These are phyloP conservation scores for Kwoniella sp. DNA, from an alignment of 768 basidiomycete species.

Conservation along the genomic window DNA sequence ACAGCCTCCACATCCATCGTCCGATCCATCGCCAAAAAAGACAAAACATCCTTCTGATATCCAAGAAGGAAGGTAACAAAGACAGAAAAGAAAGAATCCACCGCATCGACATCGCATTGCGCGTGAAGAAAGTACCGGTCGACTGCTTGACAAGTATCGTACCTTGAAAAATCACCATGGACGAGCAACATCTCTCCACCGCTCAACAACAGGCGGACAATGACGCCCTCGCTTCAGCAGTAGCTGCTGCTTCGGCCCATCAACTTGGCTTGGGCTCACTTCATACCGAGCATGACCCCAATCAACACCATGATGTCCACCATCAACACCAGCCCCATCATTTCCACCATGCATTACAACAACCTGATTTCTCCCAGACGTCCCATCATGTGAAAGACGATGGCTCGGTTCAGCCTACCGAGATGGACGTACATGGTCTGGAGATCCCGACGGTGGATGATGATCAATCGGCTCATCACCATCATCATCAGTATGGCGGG, in stretches of 20 bases:
- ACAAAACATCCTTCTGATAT: not conserved
- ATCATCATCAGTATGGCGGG: conserved; percentile 14
- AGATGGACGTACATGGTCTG: conserved; percentile 34
- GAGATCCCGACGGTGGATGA: conserved; percentile 35
- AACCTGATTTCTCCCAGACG: conserved; percentile 37
- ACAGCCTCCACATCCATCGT: conserved; percentile 24
- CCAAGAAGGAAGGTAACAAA: too few species aligned
- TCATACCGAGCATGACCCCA: conserved; percentile 6
- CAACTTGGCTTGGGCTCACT: conserved; percentile 22
- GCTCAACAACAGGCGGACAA: conserved; percentile 37
- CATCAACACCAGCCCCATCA: conserved; percentile 24
- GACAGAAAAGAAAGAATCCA: too few species aligned
- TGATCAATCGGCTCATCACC: conserved; percentile 17
- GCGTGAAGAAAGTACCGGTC: too few species aligned
- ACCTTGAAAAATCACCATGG: too few species aligned
- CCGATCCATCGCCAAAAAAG: conserved; percentile 5
- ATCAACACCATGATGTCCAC: conserved; percentile 4
- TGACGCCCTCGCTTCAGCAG: conserved; percentile 40
- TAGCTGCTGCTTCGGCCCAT: conserved; percentile 37
- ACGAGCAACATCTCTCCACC: conserved; percentile 26
- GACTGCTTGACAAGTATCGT: too few species aligned
- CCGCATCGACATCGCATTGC: not conserved
- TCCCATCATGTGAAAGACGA: conserved; percentile 18
- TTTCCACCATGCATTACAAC: conserved; percentile 39
- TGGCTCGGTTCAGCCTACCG: not conserved